Base-by-base conservation (phyloP, 148 eudicot genomes). In the Camellia japonica region DNA sequence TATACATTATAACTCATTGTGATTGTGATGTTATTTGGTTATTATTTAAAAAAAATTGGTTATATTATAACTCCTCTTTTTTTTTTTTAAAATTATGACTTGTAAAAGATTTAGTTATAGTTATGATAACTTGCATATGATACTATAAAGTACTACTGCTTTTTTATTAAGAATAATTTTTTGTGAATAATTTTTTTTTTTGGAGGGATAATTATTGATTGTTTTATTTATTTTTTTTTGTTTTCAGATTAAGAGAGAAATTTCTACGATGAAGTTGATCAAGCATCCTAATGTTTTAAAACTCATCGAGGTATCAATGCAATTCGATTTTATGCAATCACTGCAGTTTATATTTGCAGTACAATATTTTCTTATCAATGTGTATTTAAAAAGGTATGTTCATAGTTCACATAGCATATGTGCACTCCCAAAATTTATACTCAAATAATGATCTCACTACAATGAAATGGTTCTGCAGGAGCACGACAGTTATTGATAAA, bases 241-340 rank as follows among this genome's bases (percentile, higher is more conserved):
- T 74, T 79, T 79, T 51, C 85, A 93, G 97, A 90, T 93, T 38
- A 93, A 91, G 83, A 89, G 97, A 70, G 98, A 94, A 80, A 91
- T 94, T 47, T 80, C 93, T 6, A 92, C 93, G 1, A 94, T 94
- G 98, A 94, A 94, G 87, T 85, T 86, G 86, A 90, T 91, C 85
- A 91, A 86, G 84, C 98, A 94, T 83, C 97, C 98, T 1, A 91
- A 94, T 88, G 96, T 94, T 68, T 81, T 94, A 51, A 86, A 88
- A 75, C 86, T 94, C 62, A 71, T 84, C 65, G 97, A 94, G 97
- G 98, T 94, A 87, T 69, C 6, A 5, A 0, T 52, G 20, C 61
- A 52, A 46, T 62, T 10, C 6, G 5, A 18, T 73, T 79, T 63
- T 38, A 19, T 41, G 7, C n/a, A 59, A n/a, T 10, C 20, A 7